Evolutionary conservation across 202 grass and related monocot genomes (phyloP).

Genomic region (Carex arenaria): DNA sequence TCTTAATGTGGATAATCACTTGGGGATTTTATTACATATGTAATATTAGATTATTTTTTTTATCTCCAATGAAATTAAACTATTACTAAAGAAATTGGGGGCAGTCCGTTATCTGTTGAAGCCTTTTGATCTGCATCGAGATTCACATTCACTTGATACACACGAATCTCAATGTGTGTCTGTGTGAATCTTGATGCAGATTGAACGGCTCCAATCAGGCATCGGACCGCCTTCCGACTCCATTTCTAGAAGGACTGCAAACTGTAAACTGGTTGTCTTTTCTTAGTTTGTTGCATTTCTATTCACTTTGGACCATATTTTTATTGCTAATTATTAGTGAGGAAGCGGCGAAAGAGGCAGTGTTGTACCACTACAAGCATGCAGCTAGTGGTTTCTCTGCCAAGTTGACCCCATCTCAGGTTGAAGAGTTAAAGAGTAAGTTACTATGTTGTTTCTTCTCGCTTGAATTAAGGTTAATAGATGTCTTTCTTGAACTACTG

Average conservation of each 20-base stretch:
- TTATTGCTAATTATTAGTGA: constrained; percentile 37
- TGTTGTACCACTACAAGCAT: constrained; percentile 82
- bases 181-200: no score
- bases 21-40: neutral
- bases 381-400: constrained; percentile 79
- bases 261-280: neutral
- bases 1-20: neutral
- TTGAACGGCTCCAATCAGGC: no score
- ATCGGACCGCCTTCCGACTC: no score
- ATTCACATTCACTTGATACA: no score
- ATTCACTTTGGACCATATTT: constrained; percentile 11
- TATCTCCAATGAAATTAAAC: neutral
- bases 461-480: neutral
- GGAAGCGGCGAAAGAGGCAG: constrained; percentile 49
- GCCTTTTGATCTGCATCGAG: no score
- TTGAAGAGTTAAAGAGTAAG: constrained; percentile 71
- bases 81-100: neutral
- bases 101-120: no score
- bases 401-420: constrained; percentile 58
- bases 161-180: no score
- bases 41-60: neutral
- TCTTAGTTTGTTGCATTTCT: neutral
- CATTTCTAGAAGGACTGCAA: neutral
- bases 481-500: neutral
- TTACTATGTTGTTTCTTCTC: constrained; percentile 35